These are phyloP conservation scores for Parafenestella ontariensis DNA, from an alignment of 2,329 filamentous ascomycete genomes.

Conservation along the genomic window DNA sequence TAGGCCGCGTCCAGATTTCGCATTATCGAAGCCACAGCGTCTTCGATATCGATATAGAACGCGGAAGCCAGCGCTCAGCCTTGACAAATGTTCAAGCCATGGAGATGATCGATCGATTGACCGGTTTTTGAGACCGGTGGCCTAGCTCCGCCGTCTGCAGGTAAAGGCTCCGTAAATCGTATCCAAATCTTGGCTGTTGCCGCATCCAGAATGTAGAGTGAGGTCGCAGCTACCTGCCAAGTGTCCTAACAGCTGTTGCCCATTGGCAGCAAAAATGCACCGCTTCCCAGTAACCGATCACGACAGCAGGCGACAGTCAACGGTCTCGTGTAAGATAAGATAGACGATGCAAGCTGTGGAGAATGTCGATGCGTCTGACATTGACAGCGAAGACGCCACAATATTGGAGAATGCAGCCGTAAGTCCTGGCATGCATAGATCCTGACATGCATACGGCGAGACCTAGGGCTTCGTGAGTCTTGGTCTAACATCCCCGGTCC, in stretches of 20 bases:
- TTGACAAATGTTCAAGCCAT: not conserved
- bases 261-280: not conserved
- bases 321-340: constrained; percentile 11
- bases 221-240: not conserved
- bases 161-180: not conserved
- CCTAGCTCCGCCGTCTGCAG: not conserved
- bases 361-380: constrained; percentile 3
- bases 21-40: not conserved
- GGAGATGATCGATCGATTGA: not conserved
- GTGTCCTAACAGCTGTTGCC: not conserved
- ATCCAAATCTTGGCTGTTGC: not conserved
- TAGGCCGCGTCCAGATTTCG: not conserved
- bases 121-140: not conserved
- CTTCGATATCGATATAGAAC: not conserved
- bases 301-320: constrained; percentile 16
- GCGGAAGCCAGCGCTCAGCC: not conserved
- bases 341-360: not conserved
- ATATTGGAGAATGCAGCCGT: constrained; percentile 24
- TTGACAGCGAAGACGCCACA: constrained; percentile 31
- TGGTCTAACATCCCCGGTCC: not conserved
- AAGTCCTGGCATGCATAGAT: constrained; percentile 24
- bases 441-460: constrained; percentile 23
- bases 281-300: not conserved
- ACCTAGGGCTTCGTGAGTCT: not conserved
- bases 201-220: not conserved